phyloP scores from a whole-genome alignment of 306 rosid genomes.

The Adenanthera pavonina region DNA sequence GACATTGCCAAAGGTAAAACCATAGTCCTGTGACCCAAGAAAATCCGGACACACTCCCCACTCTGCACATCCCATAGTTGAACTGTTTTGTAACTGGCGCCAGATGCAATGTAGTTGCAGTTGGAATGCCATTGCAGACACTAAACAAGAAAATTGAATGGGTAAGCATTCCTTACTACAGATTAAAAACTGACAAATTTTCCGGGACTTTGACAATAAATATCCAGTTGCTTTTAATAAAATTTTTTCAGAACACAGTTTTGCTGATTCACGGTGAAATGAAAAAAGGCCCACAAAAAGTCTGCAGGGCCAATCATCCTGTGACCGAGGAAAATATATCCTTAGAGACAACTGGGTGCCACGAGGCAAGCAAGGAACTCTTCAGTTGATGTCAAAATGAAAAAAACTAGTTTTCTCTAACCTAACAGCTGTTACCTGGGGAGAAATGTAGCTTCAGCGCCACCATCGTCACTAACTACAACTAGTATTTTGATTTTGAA shows the following conservation, averaged over 20 bases:
- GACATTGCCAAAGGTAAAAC: constrained; percentile 89
- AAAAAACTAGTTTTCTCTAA: too few species aligned
- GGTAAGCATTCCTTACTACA: constrained; percentile 7
- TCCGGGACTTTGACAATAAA: not conserved
- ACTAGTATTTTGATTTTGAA: not conserved
- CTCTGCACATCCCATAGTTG: constrained; percentile 94
- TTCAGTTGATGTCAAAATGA: too few species aligned
- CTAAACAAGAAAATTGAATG: constrained; percentile 43
- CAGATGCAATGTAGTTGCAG: constrained; percentile 98
- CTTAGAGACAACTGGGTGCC: too few species aligned
- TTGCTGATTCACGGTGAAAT: not conserved
- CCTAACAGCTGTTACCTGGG: not conserved
- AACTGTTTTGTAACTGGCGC: constrained; percentile 95
- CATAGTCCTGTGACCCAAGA: constrained; percentile 97
- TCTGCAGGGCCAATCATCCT: too few species aligned
- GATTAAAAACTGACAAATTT: not conserved
- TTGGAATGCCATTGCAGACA: constrained; percentile 98
- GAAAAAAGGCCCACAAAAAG: not conserved
- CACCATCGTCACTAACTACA: not conserved
- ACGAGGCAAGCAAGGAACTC: too few species aligned
- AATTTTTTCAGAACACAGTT: not conserved
- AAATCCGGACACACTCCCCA: constrained; percentile 95
- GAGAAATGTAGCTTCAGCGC: not conserved
- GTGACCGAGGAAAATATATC: too few species aligned
- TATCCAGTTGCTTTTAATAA: not conserved